A percentile compares a stretch with the other conserved stretches of the same genome.
Evolutionary conservation across 306 rosid species (phyloP).

Genomic region (Quercus wislizeni): DNA sequence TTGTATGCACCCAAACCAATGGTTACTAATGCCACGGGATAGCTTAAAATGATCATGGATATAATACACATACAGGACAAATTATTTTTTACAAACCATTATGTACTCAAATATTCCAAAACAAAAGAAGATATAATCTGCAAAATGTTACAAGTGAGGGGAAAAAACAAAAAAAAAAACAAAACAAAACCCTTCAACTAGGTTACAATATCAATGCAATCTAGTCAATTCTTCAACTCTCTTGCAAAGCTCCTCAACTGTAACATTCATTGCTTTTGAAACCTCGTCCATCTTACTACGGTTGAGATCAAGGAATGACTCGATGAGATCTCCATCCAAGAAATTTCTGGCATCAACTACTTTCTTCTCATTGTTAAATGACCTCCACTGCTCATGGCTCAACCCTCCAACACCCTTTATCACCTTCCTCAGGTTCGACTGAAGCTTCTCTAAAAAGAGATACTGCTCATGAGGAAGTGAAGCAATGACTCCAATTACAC

Average conservation of each 20-base stretch:
- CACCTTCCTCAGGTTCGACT: conserved; percentile 83
- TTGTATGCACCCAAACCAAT: too few species aligned
- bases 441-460: conserved; percentile 84
- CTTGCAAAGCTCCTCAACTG: conserved; percentile 95
- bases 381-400: conserved; percentile 98
- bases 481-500: conserved; percentile 94
- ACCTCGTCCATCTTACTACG: conserved; percentile 87
- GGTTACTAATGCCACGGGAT: too few species aligned
- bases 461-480: conserved; percentile 92
- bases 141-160: not conserved
- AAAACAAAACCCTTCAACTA: not conserved
- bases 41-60: too few species aligned
- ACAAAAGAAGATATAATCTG: not conserved
- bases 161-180: not conserved
- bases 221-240: conserved; percentile 93
- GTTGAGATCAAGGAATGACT: conserved; percentile 89
- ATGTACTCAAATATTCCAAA: not conserved
- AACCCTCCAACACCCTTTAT: conserved; percentile 97
- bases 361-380: conserved; percentile 88
- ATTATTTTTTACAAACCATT: too few species aligned
- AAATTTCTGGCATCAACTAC: conserved; percentile 79
- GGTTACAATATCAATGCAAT: conserved; percentile 56
- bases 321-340: conserved; percentile 95
- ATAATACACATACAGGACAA: too few species aligned
- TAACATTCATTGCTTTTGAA: conserved; percentile 64